These are phyloP conservation scores for Castanea mollissima DNA, from an alignment of 306 rosid genomes.

Conservation along the genomic window DNA sequence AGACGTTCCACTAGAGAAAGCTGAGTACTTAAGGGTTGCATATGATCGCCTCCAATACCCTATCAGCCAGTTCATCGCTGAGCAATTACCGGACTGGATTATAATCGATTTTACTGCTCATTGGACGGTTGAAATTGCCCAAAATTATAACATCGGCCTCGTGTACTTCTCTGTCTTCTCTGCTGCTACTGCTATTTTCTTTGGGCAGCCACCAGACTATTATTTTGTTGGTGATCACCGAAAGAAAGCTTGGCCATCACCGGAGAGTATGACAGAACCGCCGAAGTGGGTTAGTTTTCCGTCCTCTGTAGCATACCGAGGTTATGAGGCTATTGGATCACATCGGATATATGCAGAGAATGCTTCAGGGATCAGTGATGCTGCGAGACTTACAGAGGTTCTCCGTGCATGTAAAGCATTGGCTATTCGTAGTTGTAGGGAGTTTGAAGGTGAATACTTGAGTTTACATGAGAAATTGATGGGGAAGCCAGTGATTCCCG, in stretches of 20 bases:
- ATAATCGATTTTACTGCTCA: slow-evolving; percentile 12
- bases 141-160: neutral
- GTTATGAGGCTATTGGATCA: slow-evolving; percentile 5
- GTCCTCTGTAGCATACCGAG: slow-evolving; percentile 6
- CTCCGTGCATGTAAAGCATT: slow-evolving; percentile 16
- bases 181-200: neutral
- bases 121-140: slow-evolving; percentile 8
- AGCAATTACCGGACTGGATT: slow-evolving; percentile 27
- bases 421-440: slow-evolving; percentile 21
- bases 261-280: slow-evolving; percentile 2
- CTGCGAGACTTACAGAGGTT: neutral
- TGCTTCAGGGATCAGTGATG: slow-evolving; percentile 3
- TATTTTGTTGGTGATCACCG: neutral
- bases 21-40: slow-evolving; percentile 1
- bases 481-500: slow-evolving; percentile 35
- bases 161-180: slow-evolving; percentile 3
- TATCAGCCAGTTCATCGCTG: neutral
- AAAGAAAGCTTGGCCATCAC: neutral
- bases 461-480: slow-evolving; percentile 7
- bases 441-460: slow-evolving; percentile 34
- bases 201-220: slow-evolving; percentile 2
- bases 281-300: slow-evolving; percentile 25
- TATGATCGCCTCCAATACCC: slow-evolving; percentile 14
- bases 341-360: neutral
- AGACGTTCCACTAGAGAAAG: slow-evolving; percentile 21